Evolutionary conservation across 140 eudicot genomes (phyloP), one percentile per base, ranked within the genome.

Genomic region (Anethum foeniculum): DNA sequence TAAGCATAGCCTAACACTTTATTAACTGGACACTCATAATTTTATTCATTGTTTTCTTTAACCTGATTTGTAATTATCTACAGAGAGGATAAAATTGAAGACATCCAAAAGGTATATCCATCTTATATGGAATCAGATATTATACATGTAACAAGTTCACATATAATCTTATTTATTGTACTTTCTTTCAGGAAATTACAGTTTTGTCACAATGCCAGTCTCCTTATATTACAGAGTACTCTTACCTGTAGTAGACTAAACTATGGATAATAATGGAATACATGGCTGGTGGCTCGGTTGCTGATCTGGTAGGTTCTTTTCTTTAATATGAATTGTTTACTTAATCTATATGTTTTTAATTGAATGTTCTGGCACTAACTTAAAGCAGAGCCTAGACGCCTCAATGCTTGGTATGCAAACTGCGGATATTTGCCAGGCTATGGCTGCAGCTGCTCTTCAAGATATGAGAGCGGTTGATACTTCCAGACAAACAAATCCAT

Each of bases 241-340:
- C 98, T 21, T 90, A 86, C 82, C 90, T 94, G 81, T 89, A 90
- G 83, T 89, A 94, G 89, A 89, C 98, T 76, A 94, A 94, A 86
- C 86, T 94, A 65, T 94, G 96, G 97, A 94, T 94, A 81, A 90
- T 94, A 77, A 94, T 94, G 98, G 98, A 94, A 80, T 94, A 91
- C 88, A 94, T 94, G 98, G 97, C 97, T 84, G 98, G 98, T 78
- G 98, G 98, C 82, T 94, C 98, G 51, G 97, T 94, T 84, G 97
- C 98, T 78, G 98, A 94, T 85, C 84, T 94, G 49, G 98, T 94
- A 87, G 54, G 89, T 86, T 83, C 83, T 79, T 79, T 67, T 73
- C 34, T 41, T 56, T 56, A 65, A 71, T 77, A 79, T 68, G 11
- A 41, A 13, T 56, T 72, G 58, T 78, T 30, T 48, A 67, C 23